Percentiles rank a stretch among this genome's conserved stretches.
phyloP scores from a whole-genome alignment of 768 basidiomycete genomes.

The Hericium alpestre region DNA sequence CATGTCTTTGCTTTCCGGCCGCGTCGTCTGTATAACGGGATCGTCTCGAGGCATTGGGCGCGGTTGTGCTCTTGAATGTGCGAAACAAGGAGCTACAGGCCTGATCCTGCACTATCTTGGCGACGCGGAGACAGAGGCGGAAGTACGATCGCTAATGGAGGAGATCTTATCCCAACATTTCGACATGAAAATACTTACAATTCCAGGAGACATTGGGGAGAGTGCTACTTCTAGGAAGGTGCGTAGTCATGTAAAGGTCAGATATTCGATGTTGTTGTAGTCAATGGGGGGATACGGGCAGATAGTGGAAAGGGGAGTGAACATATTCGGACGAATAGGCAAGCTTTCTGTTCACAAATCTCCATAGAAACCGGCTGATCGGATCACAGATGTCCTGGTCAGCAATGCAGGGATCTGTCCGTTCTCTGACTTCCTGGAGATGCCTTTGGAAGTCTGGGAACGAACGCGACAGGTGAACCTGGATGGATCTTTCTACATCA shows the following conservation, averaged over 20 bases:
- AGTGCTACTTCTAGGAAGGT: slow-evolving; percentile 47
- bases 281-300: slow-evolving; percentile 13
- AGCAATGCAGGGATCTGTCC: slow-evolving; percentile 64
- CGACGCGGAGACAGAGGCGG: slow-evolving; percentile 40
- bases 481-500: slow-evolving; percentile 65
- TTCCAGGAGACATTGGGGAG: slow-evolving; percentile 59
- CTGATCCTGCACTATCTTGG: slow-evolving; percentile 63
- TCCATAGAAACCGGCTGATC: neutral
- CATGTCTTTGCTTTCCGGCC: slow-evolving; percentile 34
- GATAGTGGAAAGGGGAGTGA: slow-evolving; percentile 53
- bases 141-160: slow-evolving; percentile 33
- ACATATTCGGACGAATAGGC: slow-evolving; percentile 56
- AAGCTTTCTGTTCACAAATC: slow-evolving; percentile 10
- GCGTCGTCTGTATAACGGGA: slow-evolving; percentile 63
- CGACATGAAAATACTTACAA: slow-evolving; percentile 31
- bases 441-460: slow-evolving; percentile 56
- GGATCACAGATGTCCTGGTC: slow-evolving; percentile 32
- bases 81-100: slow-evolving; percentile 51
- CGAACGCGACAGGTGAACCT: slow-evolving; percentile 61
- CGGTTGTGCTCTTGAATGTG: slow-evolving; percentile 56
- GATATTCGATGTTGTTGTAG: neutral
- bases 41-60: slow-evolving; percentile 67
- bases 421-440: slow-evolving; percentile 63
- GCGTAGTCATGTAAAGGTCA: slow-evolving; percentile 4
- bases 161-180: slow-evolving; percentile 33